Conservation (phyloP, 148 eudicot species). For the Salicornia ramosissima region DNA sequence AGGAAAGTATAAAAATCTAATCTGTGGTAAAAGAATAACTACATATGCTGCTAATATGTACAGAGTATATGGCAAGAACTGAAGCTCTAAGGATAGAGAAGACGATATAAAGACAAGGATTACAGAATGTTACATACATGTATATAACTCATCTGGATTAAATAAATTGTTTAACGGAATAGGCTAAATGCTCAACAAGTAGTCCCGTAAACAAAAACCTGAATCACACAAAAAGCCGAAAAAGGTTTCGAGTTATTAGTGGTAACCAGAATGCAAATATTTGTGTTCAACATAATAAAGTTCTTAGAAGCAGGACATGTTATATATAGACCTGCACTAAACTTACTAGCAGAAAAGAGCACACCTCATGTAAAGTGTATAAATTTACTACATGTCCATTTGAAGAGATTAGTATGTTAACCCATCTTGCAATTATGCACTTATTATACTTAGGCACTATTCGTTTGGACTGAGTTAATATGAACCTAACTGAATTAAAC, state of each 20-base stretch:
- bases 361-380: neutral
- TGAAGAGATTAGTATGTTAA: neutral
- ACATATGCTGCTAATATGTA: no score
- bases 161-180: slow-evolving; percentile 1
- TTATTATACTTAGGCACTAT: no score
- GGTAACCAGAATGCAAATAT: neutral
- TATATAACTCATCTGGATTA: slow-evolving; percentile 9
- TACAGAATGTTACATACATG: slow-evolving; percentile 9
- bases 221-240: neutral
- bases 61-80: no score
- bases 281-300: neutral
- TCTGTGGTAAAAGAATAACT: neutral
- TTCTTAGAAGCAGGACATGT: neutral
- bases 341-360: neutral
- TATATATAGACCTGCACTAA: no score
- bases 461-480: no score
- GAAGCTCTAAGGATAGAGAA: neutral
- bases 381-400: neutral
- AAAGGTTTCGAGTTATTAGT: neutral
- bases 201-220: neutral
- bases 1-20: neutral
- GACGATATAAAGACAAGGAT: neutral
- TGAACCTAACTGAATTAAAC: no score
- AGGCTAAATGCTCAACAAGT: neutral
- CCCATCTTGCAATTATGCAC: no score